phyloP scores from a whole-genome alignment of 116 monocot species.

The Iris pallida region DNA sequence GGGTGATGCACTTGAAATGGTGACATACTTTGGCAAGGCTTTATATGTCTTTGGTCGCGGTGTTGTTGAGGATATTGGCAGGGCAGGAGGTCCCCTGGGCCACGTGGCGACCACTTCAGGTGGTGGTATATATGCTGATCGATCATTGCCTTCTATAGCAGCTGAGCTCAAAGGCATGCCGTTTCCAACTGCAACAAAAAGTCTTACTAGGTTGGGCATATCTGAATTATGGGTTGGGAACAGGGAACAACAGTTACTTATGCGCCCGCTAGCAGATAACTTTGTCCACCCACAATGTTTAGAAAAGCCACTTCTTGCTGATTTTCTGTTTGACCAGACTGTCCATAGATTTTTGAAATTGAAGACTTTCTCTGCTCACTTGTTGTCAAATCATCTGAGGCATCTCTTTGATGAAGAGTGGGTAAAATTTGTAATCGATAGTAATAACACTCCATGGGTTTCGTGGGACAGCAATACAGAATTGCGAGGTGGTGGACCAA shows the following conservation, averaged over 20 bases:
- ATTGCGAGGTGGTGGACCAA: constrained; percentile 35
- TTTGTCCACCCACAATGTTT: constrained; percentile 73
- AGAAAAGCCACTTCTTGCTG: constrained; percentile 47
- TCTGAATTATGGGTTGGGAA: constrained; percentile 84
- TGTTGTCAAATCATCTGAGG: constrained; percentile 63
- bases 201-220: constrained; percentile 56
- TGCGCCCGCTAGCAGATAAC: constrained; percentile 57
- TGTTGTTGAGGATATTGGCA: constrained; percentile 91
- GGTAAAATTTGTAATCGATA: constrained; percentile 46
- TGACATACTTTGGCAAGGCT: constrained; percentile 81
- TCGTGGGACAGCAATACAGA: constrained; percentile 53
- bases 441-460: constrained; percentile 63
- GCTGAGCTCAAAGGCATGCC: constrained; percentile 81
- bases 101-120: constrained; percentile 20
- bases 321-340: constrained; percentile 34
- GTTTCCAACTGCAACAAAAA: constrained; percentile 76
- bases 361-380: constrained; percentile 39
- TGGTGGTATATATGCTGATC: constrained; percentile 14
- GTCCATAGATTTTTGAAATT: constrained; percentile 61
- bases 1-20: constrained; percentile 81
- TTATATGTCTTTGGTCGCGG: constrained; percentile 95
- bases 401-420: constrained; percentile 63
- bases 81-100: constrained; percentile 33
- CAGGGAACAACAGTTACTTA: constrained; percentile 76
- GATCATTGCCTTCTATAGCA: constrained; percentile 31